A percentile compares a stretch with the other conserved stretches of the same genome.
Conservation (phyloP, 1,284 basidiomycete species). For the Leccinum solheimii region DNA sequence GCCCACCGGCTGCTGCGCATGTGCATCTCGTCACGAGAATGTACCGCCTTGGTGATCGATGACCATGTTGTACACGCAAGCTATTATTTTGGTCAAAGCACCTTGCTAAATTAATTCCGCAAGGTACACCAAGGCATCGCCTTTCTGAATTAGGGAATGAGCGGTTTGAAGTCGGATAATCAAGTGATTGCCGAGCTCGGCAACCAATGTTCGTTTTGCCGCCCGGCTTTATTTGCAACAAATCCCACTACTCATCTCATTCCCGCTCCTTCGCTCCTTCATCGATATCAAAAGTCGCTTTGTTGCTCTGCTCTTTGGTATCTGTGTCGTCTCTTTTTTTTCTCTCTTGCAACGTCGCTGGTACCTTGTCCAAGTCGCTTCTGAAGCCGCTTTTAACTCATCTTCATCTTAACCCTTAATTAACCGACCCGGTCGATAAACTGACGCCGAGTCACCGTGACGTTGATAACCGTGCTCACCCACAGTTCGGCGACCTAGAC, state of each 20-base stretch:
- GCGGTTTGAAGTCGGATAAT: conserved; percentile 38
- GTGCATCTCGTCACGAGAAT: conserved; percentile 23
- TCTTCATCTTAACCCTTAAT: conserved; percentile 39
- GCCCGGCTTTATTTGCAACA: conserved; percentile 43
- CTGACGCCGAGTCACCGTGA: conserved; percentile 42
- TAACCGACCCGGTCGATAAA: conserved; percentile 44
- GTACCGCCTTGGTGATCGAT: conserved; percentile 22
- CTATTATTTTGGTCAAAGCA: conserved; percentile 22
- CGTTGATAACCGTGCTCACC: conserved; percentile 38
- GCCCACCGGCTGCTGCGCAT: conserved; percentile 1
- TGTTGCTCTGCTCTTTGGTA: conserved; percentile 10
- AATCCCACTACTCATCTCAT: conserved; percentile 38
- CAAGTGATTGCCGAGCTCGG: conserved; percentile 40
- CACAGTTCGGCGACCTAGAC: conserved; percentile 13
- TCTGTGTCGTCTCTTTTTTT: conserved; percentile 8
- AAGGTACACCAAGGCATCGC: conserved; percentile 27
- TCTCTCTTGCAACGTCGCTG: not conserved
- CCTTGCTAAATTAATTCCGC: conserved; percentile 26
- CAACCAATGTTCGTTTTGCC: conserved; percentile 40
- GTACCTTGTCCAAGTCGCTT: conserved; percentile 3
- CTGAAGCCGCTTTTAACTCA: conserved; percentile 15
- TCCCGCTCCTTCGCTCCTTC: conserved; percentile 33
- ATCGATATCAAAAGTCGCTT: conserved; percentile 32
- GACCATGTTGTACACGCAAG: conserved; percentile 24
- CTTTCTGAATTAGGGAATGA: conserved; percentile 32